These are phyloP conservation scores for Lotmaria passim DNA, from an alignment of 208 protist species.

Conservation along the genomic window DNA sequence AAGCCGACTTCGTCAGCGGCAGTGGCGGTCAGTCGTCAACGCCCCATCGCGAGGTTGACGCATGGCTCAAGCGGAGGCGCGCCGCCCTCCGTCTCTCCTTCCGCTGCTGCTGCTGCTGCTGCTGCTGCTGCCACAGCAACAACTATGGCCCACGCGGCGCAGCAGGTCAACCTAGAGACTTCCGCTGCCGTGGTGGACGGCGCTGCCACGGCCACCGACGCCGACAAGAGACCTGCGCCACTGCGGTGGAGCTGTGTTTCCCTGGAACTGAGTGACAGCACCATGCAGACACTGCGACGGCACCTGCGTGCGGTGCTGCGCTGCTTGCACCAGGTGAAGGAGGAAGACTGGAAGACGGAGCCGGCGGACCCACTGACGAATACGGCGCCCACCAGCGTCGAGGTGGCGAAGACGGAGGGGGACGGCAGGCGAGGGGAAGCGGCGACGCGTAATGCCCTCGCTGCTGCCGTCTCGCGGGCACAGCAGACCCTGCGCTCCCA, in stretches of 20 bases:
- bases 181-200: neutral
- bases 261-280: conserved; percentile 20
- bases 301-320: conserved; percentile 28
- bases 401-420: neutral
- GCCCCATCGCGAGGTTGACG: neutral
- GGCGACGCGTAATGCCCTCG: conserved; percentile 20
- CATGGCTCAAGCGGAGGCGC: neutral
- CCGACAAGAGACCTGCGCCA: neutral
- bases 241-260: conserved; percentile 35
- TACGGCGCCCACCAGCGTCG: neutral
- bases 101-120: neutral
- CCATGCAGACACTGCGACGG: conserved; percentile 21
- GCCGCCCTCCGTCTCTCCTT: too few relatives aligned
- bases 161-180: neutral
- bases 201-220: neutral
- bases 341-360: neutral
- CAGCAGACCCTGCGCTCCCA: conserved; percentile 30
- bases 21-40: neutral
- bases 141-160: neutral
- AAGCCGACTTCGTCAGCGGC: conserved; percentile 1
- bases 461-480: conserved; percentile 28
- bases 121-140: neutral
- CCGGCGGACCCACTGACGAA: neutral
- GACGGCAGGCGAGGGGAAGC: conserved; percentile 3
- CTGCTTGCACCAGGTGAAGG: conserved; percentile 25